Percentiles rank a stretch among this genome's conserved stretches.
phyloP scores from a whole-genome alignment of 164 flowering plant genomes.

The Litsea cubeba region DNA sequence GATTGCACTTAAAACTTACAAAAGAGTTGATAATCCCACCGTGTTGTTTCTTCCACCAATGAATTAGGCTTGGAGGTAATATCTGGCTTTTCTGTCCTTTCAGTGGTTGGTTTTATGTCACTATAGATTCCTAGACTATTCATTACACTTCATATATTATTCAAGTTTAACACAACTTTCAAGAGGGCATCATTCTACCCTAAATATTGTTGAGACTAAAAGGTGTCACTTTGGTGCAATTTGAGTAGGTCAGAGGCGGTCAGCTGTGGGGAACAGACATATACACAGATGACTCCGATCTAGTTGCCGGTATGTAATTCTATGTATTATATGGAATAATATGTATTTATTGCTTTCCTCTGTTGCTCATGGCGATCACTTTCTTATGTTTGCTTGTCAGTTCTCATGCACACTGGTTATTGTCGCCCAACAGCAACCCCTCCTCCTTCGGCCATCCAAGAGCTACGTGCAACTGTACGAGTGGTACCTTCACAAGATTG shows the following conservation, averaged over 20 bases:
- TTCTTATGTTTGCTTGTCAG: slow-evolving; percentile 34
- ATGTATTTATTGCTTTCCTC: not conserved
- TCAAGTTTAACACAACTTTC: not conserved
- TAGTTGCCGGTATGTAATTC: slow-evolving; percentile 80
- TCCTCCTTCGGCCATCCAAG: slow-evolving; percentile 83
- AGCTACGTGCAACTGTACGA: slow-evolving; percentile 75
- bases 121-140: not conserved
- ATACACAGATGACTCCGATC: slow-evolving; percentile 97
- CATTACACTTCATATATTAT: not conserved
- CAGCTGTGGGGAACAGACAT: slow-evolving; percentile 98
- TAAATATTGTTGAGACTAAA: not conserved
- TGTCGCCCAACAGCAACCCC: slow-evolving; percentile 90
- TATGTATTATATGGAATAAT: not conserved
- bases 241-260: slow-evolving; percentile 88
- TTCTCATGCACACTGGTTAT: slow-evolving; percentile 98
- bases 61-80: too few relatives aligned
- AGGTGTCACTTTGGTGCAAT: not conserved
- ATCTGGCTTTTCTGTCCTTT: not conserved
- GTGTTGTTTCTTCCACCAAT: too few relatives aligned
- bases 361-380: not conserved
- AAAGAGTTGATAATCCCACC: not conserved
- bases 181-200: not conserved
- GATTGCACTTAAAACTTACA: not conserved
- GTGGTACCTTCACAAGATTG: slow-evolving; percentile 95
- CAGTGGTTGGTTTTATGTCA: not conserved